phyloP scores from a whole-genome alignment of 2,329 filamentous ascomycete species.

The Gnomoniopsis sp. region DNA sequence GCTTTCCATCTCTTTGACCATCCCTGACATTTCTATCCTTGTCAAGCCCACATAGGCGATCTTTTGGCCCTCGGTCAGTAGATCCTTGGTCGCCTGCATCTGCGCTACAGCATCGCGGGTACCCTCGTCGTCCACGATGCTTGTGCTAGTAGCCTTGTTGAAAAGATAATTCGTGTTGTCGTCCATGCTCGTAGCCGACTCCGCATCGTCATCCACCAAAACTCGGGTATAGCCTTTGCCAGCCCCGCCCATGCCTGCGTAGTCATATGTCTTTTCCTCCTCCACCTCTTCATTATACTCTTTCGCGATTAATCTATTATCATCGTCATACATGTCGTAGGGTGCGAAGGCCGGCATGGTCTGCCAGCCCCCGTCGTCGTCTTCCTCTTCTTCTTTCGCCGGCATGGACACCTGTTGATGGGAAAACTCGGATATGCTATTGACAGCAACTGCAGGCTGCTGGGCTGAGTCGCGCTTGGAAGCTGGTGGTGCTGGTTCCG shows the following conservation, averaged over 20 bases:
- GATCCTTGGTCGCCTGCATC: slow-evolving; percentile 91
- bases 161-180: slow-evolving; percentile 97
- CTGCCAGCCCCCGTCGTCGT: slow-evolving; percentile 78
- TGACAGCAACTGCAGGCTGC: slow-evolving; percentile 30
- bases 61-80: slow-evolving; percentile 91
- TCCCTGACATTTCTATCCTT: slow-evolving; percentile 72
- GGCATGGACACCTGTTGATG: slow-evolving; percentile 70
- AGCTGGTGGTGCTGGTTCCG: slow-evolving; percentile 22
- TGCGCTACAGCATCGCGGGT: slow-evolving; percentile 82
- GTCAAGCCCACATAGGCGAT: slow-evolving; percentile 94
- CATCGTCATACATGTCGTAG: slow-evolving; percentile 94
- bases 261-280: slow-evolving; percentile 63
- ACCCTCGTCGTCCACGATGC: slow-evolving; percentile 67
- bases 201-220: slow-evolving; percentile 89
- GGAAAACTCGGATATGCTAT: slow-evolving; percentile 75
- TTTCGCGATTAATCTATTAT: slow-evolving; percentile 79
- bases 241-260: slow-evolving; percentile 78
- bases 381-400: slow-evolving; percentile 45
- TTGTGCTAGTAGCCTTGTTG: slow-evolving; percentile 63
- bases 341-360: slow-evolving; percentile 90
- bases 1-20: slow-evolving; percentile 66
- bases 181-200: slow-evolving; percentile 93
- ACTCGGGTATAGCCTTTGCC: slow-evolving; percentile 95
- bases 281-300: slow-evolving; percentile 72
- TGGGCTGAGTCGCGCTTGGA: slow-evolving; percentile 37